Conservation (phyloP, 306 rosid genomes). For the Lagenaria siceraria region DNA sequence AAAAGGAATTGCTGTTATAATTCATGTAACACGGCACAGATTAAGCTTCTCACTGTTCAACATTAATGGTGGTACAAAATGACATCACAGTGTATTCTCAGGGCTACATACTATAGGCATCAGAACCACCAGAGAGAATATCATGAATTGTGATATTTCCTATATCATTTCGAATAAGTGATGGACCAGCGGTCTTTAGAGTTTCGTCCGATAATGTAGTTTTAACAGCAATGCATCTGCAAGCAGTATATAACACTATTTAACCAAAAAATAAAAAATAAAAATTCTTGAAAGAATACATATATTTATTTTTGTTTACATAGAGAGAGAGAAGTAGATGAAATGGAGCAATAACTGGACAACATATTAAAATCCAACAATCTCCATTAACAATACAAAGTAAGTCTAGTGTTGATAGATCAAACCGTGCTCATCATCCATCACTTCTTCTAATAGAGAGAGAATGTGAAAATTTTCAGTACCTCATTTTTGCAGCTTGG, state of each 20-base stretch:
- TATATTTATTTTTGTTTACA: neutral
- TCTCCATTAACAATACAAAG: neutral
- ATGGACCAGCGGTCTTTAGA: slow-evolving; percentile 54
- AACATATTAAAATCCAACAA: neutral
- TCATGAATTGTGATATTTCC: slow-evolving; percentile 79
- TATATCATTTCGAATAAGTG: slow-evolving; percentile 68
- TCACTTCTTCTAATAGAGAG: neutral
- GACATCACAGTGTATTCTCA: slow-evolving; percentile 45
- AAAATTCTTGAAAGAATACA: neutral
- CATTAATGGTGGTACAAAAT: slow-evolving; percentile 37
- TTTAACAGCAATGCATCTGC: slow-evolving; percentile 86
- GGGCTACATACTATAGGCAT: slow-evolving; percentile 80
- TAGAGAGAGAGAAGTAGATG: neutral
- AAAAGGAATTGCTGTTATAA: slow-evolving; percentile 6
- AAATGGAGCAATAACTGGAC: neutral
- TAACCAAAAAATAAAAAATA: slow-evolving; percentile 1
- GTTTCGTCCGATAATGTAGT: slow-evolving; percentile 74
- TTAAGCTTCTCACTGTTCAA: slow-evolving; percentile 35
- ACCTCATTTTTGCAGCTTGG: slow-evolving; percentile 93
- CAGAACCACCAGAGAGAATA: slow-evolving; percentile 75
- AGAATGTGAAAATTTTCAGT: neutral
- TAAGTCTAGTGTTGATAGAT: neutral
- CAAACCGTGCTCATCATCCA: neutral
- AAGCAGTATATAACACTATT: slow-evolving; percentile 8
- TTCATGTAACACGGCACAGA: slow-evolving; percentile 24